Percentiles rank a stretch among this genome's conserved stretches.
These are phyloP conservation scores for Urochloa ruziziensis DNA, from an alignment of 176 grass and related monocot species.

Conservation along the genomic window DNA sequence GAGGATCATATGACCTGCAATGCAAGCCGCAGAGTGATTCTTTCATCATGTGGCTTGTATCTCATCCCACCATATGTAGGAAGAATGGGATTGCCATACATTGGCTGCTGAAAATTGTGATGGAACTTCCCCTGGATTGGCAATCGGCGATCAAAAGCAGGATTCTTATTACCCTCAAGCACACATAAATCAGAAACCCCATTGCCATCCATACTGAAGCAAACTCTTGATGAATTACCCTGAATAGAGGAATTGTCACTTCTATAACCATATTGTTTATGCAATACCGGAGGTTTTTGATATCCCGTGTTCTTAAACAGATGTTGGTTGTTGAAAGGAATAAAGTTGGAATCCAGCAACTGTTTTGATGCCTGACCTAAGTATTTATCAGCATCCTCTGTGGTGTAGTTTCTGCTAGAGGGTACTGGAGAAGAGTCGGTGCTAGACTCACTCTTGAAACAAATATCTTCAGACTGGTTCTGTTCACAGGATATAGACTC, in stretches of 20 bases:
- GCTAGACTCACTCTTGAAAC: conserved; percentile 79
- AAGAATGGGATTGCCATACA: conserved; percentile 44
- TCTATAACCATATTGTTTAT: conserved; percentile 51
- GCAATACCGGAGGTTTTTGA: conserved; percentile 24
- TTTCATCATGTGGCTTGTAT: conserved; percentile 72
- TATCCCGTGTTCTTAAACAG: conserved; percentile 27
- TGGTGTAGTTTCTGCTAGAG: conserved; percentile 75
- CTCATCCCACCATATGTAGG: conserved; percentile 51
- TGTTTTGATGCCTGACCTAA: conserved; percentile 44
- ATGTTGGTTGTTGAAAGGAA: conserved; percentile 33
- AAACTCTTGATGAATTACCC: conserved; percentile 33
- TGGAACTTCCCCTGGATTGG: conserved; percentile 22
- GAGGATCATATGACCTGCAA: conserved; percentile 64
- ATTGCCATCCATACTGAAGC: conserved; percentile 44
- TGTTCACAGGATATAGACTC: conserved; percentile 42
- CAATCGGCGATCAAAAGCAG: conserved; percentile 18
- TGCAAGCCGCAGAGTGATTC: conserved; percentile 61
- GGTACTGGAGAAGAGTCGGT: conserved; percentile 90
- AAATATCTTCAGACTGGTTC: conserved; percentile 52
- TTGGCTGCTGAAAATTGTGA: conserved; percentile 41
- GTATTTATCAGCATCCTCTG: conserved; percentile 58
- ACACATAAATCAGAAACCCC: conserved; percentile 64
- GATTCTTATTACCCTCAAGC: conserved; percentile 48
- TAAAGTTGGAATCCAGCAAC: conserved; percentile 39
- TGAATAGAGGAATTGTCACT: conserved; percentile 29